These are phyloP conservation scores for Geotrichum citri-aurantii DNA, from an alignment of 1,139 yeast genomes.

Conservation along the genomic window DNA sequence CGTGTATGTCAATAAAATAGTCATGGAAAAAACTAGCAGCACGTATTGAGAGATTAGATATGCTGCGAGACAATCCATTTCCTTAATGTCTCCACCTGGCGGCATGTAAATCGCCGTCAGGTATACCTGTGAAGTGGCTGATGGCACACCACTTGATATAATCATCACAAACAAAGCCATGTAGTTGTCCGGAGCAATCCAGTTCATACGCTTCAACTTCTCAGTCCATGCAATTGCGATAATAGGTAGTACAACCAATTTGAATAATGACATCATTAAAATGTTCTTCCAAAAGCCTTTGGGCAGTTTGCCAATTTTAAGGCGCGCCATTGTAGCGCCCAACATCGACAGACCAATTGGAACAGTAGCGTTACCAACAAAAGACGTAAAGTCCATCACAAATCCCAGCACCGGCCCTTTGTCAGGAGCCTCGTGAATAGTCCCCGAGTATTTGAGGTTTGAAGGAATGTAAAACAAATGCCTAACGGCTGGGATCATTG, in stretches of 20 bases:
- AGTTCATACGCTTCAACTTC: constrained; percentile 43
- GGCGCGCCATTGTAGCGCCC: constrained; percentile 81
- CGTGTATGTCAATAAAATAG: constrained; percentile 41
- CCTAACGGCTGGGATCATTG: constrained; percentile 84
- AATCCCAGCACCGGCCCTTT: constrained; percentile 76
- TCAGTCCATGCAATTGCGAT: constrained; percentile 56
- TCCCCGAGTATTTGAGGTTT: constrained; percentile 42
- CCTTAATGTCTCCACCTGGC: constrained; percentile 48
- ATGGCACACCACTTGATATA: constrained; percentile 73
- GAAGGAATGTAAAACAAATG: constrained; percentile 49
- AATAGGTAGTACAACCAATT: constrained; percentile 53
- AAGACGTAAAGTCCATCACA: constrained; percentile 69
- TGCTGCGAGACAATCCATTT: constrained; percentile 79
- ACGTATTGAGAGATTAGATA: constrained; percentile 65
- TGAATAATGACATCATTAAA: constrained; percentile 40
- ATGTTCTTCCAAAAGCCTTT: constrained; percentile 67
- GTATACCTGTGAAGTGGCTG: constrained; percentile 79
- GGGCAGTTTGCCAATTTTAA: constrained; percentile 55
- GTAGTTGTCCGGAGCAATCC: constrained; percentile 51
- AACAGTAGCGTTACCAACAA: constrained; percentile 82
- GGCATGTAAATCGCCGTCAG: constrained; percentile 79
- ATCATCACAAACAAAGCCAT: constrained; percentile 64
- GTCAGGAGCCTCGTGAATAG: constrained; percentile 71
- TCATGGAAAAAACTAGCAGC: constrained; percentile 54
- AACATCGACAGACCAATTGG: constrained; percentile 76